A percentile compares a stretch with the other conserved stretches of the same genome.
Conservation (phyloP, 768 basidiomycete genomes). For the Megacollybia marginata region DNA sequence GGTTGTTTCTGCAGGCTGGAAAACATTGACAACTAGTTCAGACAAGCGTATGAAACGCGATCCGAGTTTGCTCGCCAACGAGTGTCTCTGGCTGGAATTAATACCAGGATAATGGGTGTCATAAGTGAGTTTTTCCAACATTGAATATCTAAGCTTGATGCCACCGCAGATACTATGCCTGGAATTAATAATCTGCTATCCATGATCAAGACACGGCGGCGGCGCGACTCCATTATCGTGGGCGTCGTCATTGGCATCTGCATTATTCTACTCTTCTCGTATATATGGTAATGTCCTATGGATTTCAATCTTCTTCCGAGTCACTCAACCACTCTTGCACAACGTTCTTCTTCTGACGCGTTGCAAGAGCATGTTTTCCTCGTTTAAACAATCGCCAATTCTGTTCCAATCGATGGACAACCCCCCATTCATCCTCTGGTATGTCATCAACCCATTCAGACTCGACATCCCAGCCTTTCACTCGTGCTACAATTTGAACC, state of each 20-base stretch:
- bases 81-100: constrained; percentile 66
- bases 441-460: constrained; percentile 39
- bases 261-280: constrained; percentile 47
- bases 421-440: constrained; percentile 46
- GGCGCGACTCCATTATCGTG: constrained; percentile 85
- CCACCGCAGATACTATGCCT: constrained; percentile 69
- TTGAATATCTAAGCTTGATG: background rate
- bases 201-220: constrained; percentile 89
- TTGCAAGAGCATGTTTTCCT: constrained; percentile 31
- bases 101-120: constrained; percentile 76
- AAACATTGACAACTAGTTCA: constrained; percentile 21
- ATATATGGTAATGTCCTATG: constrained; percentile 32
- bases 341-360: constrained; percentile 8
- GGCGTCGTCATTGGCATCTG: constrained; percentile 86
- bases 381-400: constrained; percentile 65
- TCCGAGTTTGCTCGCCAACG: constrained; percentile 87
- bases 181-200: constrained; percentile 85
- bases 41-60: constrained; percentile 96
- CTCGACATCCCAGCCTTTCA: constrained; percentile 77
- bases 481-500: constrained; percentile 57
- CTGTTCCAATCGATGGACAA: constrained; percentile 53
- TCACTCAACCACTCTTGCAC: constrained; percentile 2
- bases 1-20: constrained; percentile 17
- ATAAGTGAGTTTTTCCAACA: constrained; percentile 51
- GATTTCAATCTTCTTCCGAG: background rate